Evolutionary conservation across 2,329 filamentous ascomycete genomes (phyloP).

Genomic region (Diplodia seriata): DNA sequence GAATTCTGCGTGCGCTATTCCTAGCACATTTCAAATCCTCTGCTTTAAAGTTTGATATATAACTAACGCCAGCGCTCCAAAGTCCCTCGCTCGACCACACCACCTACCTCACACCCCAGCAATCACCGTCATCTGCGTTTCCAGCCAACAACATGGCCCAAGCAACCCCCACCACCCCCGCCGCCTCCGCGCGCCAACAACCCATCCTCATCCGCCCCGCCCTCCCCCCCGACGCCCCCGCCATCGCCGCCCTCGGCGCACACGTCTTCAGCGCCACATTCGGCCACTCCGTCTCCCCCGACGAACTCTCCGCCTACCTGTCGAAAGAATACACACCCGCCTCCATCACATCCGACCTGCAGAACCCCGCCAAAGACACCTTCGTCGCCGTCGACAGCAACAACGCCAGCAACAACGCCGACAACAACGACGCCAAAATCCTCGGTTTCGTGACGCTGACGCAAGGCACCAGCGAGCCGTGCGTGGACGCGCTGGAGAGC

Average conservation of each 20-base stretch:
- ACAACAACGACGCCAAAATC: constrained; percentile 27
- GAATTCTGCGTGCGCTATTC: too few species aligned
- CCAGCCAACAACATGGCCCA: too few species aligned
- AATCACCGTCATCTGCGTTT: too few species aligned
- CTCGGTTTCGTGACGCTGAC: constrained; percentile 57
- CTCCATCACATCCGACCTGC: constrained; percentile 34
- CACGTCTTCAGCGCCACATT: constrained; percentile 52
- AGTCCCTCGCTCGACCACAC: too few species aligned
- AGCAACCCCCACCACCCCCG: neutral
- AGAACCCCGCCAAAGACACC: too few species aligned
- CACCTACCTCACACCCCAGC: too few species aligned
- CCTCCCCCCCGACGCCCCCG: constrained; percentile 38
- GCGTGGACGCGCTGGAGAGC: constrained; percentile 35
- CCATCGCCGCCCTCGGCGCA: constrained; percentile 38
- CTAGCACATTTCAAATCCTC: too few species aligned
- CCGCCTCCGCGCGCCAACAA: too few species aligned
- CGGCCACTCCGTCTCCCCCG: constrained; percentile 50
- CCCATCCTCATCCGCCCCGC: constrained; percentile 39
- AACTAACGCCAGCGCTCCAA: too few species aligned
- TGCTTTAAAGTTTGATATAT: too few species aligned
- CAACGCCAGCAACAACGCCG: too few species aligned
- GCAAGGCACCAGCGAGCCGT: constrained; percentile 38
- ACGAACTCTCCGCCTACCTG: constrained; percentile 51
- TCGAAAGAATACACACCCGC: constrained; percentile 46
- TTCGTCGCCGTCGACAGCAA: too few species aligned